Conservation (phyloP, 768 basidiomycete genomes). For the Pulveroboletus frians region DNA sequence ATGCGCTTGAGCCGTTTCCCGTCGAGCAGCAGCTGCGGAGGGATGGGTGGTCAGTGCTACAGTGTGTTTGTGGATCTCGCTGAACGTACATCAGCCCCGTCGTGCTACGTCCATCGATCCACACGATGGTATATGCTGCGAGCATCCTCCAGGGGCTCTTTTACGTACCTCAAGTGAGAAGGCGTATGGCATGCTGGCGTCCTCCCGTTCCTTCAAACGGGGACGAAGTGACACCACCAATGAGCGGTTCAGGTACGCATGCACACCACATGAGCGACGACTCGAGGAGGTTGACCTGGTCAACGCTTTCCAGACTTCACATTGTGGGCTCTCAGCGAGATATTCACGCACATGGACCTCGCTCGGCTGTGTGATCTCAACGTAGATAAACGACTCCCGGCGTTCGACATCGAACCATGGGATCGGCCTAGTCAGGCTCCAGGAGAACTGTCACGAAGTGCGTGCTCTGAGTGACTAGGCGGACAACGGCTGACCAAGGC, state of each 20-base stretch:
- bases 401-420: constrained; percentile 41
- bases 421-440: constrained; percentile 33
- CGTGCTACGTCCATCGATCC: constrained; percentile 53
- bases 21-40: constrained; percentile 50
- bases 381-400: constrained; percentile 45
- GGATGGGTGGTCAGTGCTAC: constrained; percentile 50
- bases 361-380: constrained; percentile 54
- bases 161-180: constrained; percentile 66
- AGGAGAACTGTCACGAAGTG: constrained; percentile 41
- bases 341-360: constrained; percentile 67
- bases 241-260: constrained; percentile 35
- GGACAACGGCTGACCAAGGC: constrained; percentile 10
- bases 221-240: constrained; percentile 24
- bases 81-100: constrained; percentile 49
- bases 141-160: constrained; percentile 53
- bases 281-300: not conserved
- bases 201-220: constrained; percentile 18
- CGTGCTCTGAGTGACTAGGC: constrained; percentile 1
- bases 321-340: constrained; percentile 56
- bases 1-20: constrained; percentile 49
- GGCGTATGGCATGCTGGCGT: constrained; percentile 36
- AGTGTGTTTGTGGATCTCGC: not conserved
- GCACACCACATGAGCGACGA: constrained; percentile 4
- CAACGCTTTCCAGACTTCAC: constrained; percentile 36
- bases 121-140: constrained; percentile 53